Percentiles rank a stretch among this genome's conserved stretches.
Evolutionary conservation across 345 rosid species (phyloP).

Genomic region (Corymbia maculata): DNA sequence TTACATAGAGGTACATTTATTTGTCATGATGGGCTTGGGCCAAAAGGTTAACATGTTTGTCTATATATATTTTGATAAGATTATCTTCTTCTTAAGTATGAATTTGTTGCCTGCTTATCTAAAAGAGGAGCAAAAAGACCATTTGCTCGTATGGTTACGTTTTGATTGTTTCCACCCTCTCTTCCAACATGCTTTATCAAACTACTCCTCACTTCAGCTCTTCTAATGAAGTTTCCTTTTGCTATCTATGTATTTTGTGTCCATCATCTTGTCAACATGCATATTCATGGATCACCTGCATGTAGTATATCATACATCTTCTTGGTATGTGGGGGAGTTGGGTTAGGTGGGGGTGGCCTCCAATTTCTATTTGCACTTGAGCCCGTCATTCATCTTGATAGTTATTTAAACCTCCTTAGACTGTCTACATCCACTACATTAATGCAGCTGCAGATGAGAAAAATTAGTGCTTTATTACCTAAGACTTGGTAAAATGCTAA

Average conservation of each 20-base stretch:
- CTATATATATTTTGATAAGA: neutral
- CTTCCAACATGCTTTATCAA: neutral
- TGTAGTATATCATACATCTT: neutral
- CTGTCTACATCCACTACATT: neutral
- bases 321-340: neutral
- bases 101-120: neutral
- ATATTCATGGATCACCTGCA: neutral
- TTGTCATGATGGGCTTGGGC: neutral
- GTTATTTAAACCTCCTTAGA: neutral
- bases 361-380: neutral
- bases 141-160: neutral
- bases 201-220: neutral
- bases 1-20: constrained; percentile 65
- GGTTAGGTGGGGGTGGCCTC: neutral
- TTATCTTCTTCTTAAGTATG: neutral
- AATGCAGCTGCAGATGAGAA: neutral
- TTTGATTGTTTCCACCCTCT: neutral
- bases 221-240: neutral
- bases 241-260: neutral
- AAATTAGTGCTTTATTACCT: neutral
- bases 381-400: neutral
- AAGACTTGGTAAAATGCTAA: neutral
- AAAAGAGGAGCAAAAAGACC: neutral
- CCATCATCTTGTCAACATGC: neutral
- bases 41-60: neutral